Evolutionary conservation across 1,139 yeast species (phyloP), one percentile per base, ranked within the genome.

Genomic region (Sugiyamaella paludigena): DNA sequence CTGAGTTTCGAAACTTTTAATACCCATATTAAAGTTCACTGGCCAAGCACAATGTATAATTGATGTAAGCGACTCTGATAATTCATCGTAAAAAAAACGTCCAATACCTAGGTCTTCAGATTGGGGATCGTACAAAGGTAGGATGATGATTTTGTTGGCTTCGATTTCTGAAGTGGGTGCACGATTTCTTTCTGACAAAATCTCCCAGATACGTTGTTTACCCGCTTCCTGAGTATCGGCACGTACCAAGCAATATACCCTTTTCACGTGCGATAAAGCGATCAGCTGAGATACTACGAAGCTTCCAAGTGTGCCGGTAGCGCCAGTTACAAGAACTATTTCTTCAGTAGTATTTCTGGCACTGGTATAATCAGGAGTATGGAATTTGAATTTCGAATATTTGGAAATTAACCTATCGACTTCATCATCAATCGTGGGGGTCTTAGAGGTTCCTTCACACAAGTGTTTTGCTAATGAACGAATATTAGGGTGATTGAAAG

Each of bases 11-110:
- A 36, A 36, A 36, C 40, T 36, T 30, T 26, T 36, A 28, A 36
- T 36, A 11, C 40, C 40, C 40, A 36, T 36, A 7, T 36, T 36
- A 36, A 36, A 36, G 29, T 36, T 36, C 7, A 36, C 40, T 10
- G 40, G 40, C 40, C 40, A 36, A 9, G 40, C 40, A 16, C 40
- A 36, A 30, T 36, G 40, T 12, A 36, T 36, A 9, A 13, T 13
- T 12, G 30, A 36, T 8, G 40, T 36, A 12, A 36, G 28, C 12
- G 29, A 26, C 4, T 12, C 28, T 4, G 28, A 13, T n/a, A 36
- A 19, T 30, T 36, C 40, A 13, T 28, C 40, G 28, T 30, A 30
- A 16, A 30, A 26, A n/a, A 26, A 15, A 19, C 28, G 40, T 36
- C 30, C n/a, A n/a, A 36, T 26, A 16, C 40, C 28, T 30, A 36